Evolutionary conservation across 106 monocot species (phyloP), one percentile per base, ranked within the genome.

Genomic region (Narthecium ossifragum): DNA sequence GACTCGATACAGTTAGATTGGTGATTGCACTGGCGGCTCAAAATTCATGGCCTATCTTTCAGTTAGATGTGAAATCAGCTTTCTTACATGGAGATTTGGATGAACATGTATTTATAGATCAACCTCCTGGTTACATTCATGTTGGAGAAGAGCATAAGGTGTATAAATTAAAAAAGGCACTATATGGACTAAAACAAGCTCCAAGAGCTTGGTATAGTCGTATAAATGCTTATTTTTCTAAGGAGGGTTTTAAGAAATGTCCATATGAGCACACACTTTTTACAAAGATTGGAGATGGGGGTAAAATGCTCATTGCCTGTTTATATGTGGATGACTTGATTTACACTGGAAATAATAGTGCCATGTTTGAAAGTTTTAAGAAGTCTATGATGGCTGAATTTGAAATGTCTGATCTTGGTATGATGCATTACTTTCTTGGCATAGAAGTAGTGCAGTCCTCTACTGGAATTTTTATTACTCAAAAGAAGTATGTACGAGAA

Each of bases 251-350:
- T n/a, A 27, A 32, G 8, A 61, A 61, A 55, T 60, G 60, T 22
- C 27, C 66, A 6, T 38, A 39, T 66, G 51, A 73, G 39, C 66
- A 58, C 43, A 53, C 41, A 26, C 29, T 73, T n/a, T 73, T 52
- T 29, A 40, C 25, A 12, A 73, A 60, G 18, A 10, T 18, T 17
- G 29, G 21, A 17, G 59, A 31, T 60, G 8, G 13, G 13, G 31
- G 37, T 6, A 38, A 64, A 8, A 47, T 51, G 23, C 34, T 65
- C 11, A 36, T 58, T 21, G 48, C 40, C 1, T 48, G 47, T 8
- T 47, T 65, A 34, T 59, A 72, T 64, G 72, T 64, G 11, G 64
- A 64, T 72, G 64, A 72, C 21, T 5, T 66, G 4, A 65, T 65
- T 3, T 60, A 32, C 26, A 66, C 45, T 26, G 41, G 59, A 38